Evolutionary conservation across 306 rosid genomes (phyloP).

Genomic region (Oxytropis ochrocephala): DNA sequence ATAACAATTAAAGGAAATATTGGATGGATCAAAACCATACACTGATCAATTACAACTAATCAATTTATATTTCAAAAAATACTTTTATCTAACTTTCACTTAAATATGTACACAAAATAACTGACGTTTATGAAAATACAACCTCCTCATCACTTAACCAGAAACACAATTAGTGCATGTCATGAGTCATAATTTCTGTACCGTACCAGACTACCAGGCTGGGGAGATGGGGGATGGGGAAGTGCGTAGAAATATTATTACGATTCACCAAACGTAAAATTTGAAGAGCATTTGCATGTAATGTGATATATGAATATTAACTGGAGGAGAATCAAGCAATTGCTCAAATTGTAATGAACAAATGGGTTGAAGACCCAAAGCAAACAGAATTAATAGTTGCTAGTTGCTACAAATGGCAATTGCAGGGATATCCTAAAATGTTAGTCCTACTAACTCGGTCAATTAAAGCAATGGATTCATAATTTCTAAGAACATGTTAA

Average conservation of each 20-base stretch:
- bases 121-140: too few relatives aligned
- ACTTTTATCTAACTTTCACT: too few relatives aligned
- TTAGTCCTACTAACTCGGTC: constrained; percentile 59
- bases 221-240: neutral
- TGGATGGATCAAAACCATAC: too few relatives aligned
- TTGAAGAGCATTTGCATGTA: constrained; percentile 31
- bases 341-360: constrained; percentile 58
- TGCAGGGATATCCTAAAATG: constrained; percentile 65
- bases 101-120: too few relatives aligned
- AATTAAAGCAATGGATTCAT: constrained; percentile 46
- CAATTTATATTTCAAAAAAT: too few relatives aligned
- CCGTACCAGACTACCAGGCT: neutral
- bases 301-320: neutral
- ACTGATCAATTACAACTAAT: too few relatives aligned
- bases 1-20: too few relatives aligned
- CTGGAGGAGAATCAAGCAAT: constrained; percentile 53
- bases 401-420: constrained; percentile 42
- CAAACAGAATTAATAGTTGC: constrained; percentile 54
- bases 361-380: constrained; percentile 48
- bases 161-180: too few relatives aligned
- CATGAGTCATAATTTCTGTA: too few relatives aligned
- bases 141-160: too few relatives aligned
- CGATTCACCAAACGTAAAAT: neutral
- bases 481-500: constrained; percentile 38
- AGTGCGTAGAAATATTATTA: neutral